Evolutionary conservation across 139 green algal species (phyloP), one percentile per base, ranked within the genome.

Genomic region (Haematococcus sp.): DNA sequence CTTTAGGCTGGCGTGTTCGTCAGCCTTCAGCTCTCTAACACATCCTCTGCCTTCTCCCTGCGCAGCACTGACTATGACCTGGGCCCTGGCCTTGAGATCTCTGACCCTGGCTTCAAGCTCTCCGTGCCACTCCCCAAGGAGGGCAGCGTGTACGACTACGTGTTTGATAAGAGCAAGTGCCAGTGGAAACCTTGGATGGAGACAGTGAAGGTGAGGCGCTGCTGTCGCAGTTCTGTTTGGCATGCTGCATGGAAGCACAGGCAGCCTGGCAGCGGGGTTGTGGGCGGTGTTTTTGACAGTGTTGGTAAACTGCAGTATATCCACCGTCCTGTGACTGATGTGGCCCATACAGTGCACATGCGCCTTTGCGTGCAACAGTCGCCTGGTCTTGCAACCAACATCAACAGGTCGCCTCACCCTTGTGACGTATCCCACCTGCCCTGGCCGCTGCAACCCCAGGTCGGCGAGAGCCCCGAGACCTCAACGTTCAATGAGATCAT

Each of bases 171-270:
- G 73, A 16, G 55, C 22, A 70, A 73, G 19, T 65, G 46, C 34
- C 32, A 34, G 11, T 92, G 88, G 87, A 43, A 46, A n/a, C 69
- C 77, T 17, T 93, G 88, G 88, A 77, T 93, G 78, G 78, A 91
- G 15, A 67, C 32, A 9, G 58, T 63, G 16, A 71, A 71, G 71
- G 59, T 77, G 43, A 7, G 35, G 20, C 3, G 56, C n/a, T 35
- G 20, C 7, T 49, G 7, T 49, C 7, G 40, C 40, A 7, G 11
- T 49, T 19, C 40, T 7, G n/a, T n/a, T n/a, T 11, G 40, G 40
- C 40, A 49, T 49, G 40, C 40, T 49, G 40, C 7, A 49, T 49
- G 7, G 7, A 19, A 19, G 40, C 40, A 49, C 40, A n/a, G n/a
- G n/a, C n/a, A n/a, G n/a, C n/a, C n/a, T n/a, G n/a, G n/a, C n/a